Base-by-base conservation (phyloP, 192 early-diverging fungal genomes). In the Podila horticola region DNA sequence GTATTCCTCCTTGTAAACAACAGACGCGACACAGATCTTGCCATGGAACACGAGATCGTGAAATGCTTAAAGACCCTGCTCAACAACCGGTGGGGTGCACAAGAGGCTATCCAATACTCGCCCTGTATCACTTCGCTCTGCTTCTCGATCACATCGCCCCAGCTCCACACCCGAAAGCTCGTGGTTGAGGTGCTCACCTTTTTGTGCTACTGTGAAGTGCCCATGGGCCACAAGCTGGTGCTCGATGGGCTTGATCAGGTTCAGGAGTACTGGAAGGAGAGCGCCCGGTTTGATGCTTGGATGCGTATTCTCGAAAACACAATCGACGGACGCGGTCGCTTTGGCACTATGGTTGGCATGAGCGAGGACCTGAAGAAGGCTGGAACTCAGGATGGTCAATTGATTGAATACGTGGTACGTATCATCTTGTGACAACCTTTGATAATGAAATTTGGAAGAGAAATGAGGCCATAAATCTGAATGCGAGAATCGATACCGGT, bases 11-110 rank as follows among this genome's bases (percentile, higher is more conserved):
- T 63, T 7, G 19, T 0, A n/a, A n/a, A 24, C 52, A 24, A 41
- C 70, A 90, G 94, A 74, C 85, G 88, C 67, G 91, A 92, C 62
- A 84, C 89, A 41, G 94, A 95, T 81, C 83, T 93, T 20, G 86
- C 90, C 50, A 94, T 94, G 90, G 94, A 95, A 73, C 85, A 90
- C 29, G 94, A 94, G 75, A 93, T 95, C 60, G 89, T 93, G 20
- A 92, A 92, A 67, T 93, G 93, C 71, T 89, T 95, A 66, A 94
- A 95, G 58, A 87, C 91, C 1, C 77, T 95, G 7, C 85, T 95
- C 62, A 95, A 95, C 67, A 92, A 88, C 51, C 75, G 86, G 34
- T 94, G 91, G 90, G 94, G 94, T 29, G 94, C 93, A 2, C 88
- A 90, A 45, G 93, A 95, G 69, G 93, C 91, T 15, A 81, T 95